A percentile compares a stretch with the other conserved stretches of the same genome.
phyloP scores from a whole-genome alignment of 169 alveolate genomes.

The Theileria sp. region DNA sequence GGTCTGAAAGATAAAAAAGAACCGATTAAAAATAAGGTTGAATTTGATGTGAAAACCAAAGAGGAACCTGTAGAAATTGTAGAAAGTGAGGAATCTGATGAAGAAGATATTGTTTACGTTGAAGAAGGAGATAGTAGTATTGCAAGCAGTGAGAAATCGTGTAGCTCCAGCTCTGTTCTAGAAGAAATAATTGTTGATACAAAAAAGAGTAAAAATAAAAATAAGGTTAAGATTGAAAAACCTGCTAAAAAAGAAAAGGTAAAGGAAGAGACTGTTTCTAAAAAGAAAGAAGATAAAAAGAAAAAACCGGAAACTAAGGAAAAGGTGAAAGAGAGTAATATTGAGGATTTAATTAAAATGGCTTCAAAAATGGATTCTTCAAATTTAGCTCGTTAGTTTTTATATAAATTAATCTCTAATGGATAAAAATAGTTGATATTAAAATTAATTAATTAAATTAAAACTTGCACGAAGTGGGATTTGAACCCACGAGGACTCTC shows the following conservation, averaged over 20 bases:
- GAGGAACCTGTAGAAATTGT: background rate
- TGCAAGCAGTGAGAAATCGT: background rate
- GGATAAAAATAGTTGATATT: background rate
- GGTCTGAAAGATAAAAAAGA: too few relatives aligned
- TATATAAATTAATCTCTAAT: background rate
- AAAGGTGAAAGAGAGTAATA: background rate
- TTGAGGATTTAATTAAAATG: background rate
- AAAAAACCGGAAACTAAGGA: background rate
- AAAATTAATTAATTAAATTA: constrained; percentile 11
- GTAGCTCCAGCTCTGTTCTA: background rate
- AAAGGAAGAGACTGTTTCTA: background rate
- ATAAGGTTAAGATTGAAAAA: background rate
- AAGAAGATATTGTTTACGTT: background rate
- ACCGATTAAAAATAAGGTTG: background rate
- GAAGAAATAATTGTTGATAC: background rate
- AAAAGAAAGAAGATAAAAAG: background rate
- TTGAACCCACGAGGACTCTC: constrained; percentile 91
- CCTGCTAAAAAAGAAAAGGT: background rate
- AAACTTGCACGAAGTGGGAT: constrained; percentile 88
- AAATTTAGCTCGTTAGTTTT: background rate
- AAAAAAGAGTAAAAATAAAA: background rate
- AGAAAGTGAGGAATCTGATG: background rate
- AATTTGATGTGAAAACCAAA: background rate
- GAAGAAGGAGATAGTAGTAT: background rate
- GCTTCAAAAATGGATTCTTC: background rate